Evolutionary conservation across 2,329 filamentous ascomycete genomes (phyloP), one percentile per base, ranked within the genome.

Genomic region (Stenocarpella maydis): DNA sequence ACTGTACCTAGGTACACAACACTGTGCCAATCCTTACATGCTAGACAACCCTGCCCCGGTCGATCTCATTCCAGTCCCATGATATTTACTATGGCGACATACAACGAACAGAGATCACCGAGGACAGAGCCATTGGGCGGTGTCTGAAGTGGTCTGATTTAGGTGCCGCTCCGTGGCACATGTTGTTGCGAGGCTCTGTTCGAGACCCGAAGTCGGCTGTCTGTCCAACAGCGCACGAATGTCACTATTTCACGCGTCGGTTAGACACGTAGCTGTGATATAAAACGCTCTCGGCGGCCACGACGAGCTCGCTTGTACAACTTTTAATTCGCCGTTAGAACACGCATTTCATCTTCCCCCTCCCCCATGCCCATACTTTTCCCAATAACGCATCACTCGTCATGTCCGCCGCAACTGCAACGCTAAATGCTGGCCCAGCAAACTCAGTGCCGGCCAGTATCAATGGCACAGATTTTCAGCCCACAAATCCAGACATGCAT

Each of bases 321-420:
- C 19, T 7, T 24, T 2, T 4, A 8, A n/a, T 7, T 7, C 34
- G 1, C 19, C 9, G 19, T 2, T 17, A 31, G 17, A 6, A 49
- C 6, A 21, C 12, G 12, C 2, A 37, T n/a, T 34, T 14, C 3
- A 6, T 6, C 4, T 4, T 26, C 5, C 1, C 5, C 14, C n/a
- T 7, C 19, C 31, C 31, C 7, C 1, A 2, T 10, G 4, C 3
- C 26, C 3, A 19, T 19, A 34, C 12, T 0, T 14, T 24, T 24
- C 19, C 17, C 26, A 1, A 6, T n/a, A 49, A 17, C 2, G 3
- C 15, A 49, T 2, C 14, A 37, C 15, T 1, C 58, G 37, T 37
- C n/a, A 63, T 63, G 58, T 63, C 58, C 37, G 58, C 58, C 17
- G 58, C 12, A 37, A 2, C 58, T n/a, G 43, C n/a, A n/a, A 63